Evolutionary conservation across 768 basidiomycete species (phyloP), one percentile per base, ranked within the genome.

Genomic region (Mycena belliarum): DNA sequence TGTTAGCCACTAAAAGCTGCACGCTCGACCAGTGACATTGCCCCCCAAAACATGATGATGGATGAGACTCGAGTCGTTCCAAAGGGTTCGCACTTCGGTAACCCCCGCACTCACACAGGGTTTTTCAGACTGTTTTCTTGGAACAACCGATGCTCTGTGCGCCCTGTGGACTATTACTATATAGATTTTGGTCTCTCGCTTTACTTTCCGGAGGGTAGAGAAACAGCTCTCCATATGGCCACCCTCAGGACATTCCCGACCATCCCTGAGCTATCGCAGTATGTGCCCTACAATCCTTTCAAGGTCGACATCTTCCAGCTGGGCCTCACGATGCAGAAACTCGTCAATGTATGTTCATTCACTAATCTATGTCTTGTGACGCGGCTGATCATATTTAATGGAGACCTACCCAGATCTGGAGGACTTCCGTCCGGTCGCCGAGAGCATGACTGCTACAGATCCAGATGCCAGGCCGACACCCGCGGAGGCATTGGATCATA

Each of bases 161-260:
- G 33, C 25, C 45, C 57, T 16, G 43, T 59, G 38, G 26, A 47
- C n/a, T 63, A 63, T 15, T 63, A 52, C 38, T 60, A 48, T 32
- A 60, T 63, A 21, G 62, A 63, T 20, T 63, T 63, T n/a, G 58
- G 54, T 2, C 54, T 55, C 6, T 50, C 62, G 1, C 4, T 32
- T 6, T 40, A 42, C 11, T 59, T 50, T 33, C 58, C 53, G 10
- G 24, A 42, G 6, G 62, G 62, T 2, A 49, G 28, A 29, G 50
- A 60, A 6, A 44, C 52, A 4, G 52, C 58, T 14, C 6, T 9
- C 2, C 9, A 16, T 10, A 2, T 11, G 4, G 60, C 25, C 15
- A 52, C 41, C 3, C 48, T 52, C n/a, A 44, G 55, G 23, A 48
- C 38, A 4, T 53, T 51, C 35, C 37, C 21, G 1, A 48, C 21